Percentiles rank a stretch among this genome's conserved stretches.
These are phyloP conservation scores for Daldinia sp. DNA, from an alignment of 2,329 filamentous ascomycete genomes.

Conservation along the genomic window DNA sequence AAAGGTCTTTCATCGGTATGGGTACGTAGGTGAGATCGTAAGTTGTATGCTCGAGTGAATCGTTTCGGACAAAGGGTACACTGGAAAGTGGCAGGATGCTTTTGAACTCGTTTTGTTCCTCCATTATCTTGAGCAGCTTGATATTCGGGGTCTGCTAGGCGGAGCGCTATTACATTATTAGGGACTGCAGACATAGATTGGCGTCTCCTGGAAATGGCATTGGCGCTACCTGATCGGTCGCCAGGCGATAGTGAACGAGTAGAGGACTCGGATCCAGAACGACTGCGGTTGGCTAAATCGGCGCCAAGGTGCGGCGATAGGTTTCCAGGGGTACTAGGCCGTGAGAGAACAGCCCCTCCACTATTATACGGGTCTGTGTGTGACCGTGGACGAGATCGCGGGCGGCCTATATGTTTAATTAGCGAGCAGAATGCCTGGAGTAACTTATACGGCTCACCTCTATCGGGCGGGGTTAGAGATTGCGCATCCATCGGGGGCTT, in stretches of 20 bases:
- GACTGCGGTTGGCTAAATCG: conserved; percentile 51
- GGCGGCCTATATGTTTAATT: conserved; percentile 53
- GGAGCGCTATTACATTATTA: conserved; percentile 79
- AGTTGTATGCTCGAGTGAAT: conserved; percentile 95
- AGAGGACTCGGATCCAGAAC: conserved; percentile 54
- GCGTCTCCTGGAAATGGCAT: conserved; percentile 58
- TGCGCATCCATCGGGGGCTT: conserved; percentile 75
- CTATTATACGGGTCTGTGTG: conserved; percentile 68
- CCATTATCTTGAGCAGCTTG: conserved; percentile 70
- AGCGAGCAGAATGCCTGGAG: conserved; percentile 29
- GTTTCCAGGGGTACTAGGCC: conserved; percentile 52
- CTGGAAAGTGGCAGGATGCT: conserved; percentile 97
- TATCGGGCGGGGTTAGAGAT: conserved; percentile 82
- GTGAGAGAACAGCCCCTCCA: conserved; percentile 52
- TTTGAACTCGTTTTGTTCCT: conserved; percentile 84
- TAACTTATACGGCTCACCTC: conserved; percentile 58
- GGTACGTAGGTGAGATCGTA: conserved; percentile 92
- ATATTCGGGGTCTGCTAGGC: conserved; percentile 87
- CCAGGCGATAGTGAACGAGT: conserved; percentile 62
- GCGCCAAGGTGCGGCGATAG: conserved; percentile 62
- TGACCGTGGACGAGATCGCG: conserved; percentile 59
- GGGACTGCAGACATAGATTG: conserved; percentile 71
- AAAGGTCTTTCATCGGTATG: conserved; percentile 98
- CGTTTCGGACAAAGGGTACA: conserved; percentile 92
- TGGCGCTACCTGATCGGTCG: conserved; percentile 60